Evolutionary conservation across 176 grass and related monocot species (phyloP).

Genomic region (Melocanna baccifera): DNA sequence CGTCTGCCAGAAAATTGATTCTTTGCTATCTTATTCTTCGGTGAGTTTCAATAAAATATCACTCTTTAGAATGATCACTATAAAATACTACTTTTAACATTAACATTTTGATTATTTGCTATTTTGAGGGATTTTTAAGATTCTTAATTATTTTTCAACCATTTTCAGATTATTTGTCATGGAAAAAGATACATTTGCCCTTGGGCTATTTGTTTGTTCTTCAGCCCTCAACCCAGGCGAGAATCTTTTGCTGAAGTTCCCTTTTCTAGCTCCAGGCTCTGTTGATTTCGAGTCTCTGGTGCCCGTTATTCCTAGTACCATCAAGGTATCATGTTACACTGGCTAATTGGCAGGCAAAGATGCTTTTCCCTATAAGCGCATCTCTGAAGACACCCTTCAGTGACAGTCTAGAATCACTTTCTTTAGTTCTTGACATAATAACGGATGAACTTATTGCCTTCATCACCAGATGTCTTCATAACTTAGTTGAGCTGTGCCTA

Average conservation of each 20-base stretch:
- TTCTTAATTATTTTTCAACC: too few relatives aligned
- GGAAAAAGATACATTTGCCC: too few relatives aligned
- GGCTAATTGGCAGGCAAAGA: slow-evolving; percentile 50
- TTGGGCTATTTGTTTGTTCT: too few relatives aligned
- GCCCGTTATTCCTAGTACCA: slow-evolving; percentile 46
- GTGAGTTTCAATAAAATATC: too few relatives aligned
- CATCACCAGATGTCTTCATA: slow-evolving; percentile 57
- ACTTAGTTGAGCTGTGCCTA: slow-evolving; percentile 73
- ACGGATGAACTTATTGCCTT: slow-evolving; percentile 61
- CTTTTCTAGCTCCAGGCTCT: slow-evolving; percentile 31
- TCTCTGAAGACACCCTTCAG: slow-evolving; percentile 26
- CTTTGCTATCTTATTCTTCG: too few relatives aligned
- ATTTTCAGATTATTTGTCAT: too few relatives aligned
- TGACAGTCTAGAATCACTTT: slow-evolving; percentile 58
- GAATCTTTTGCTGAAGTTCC: slow-evolving; percentile 75
- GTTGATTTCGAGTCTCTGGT: slow-evolving; percentile 39
- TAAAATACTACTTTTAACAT: too few relatives aligned
- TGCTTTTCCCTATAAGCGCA: slow-evolving; percentile 34
- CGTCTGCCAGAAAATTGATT: too few relatives aligned
- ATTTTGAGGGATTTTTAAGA: too few relatives aligned
- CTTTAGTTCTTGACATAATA: slow-evolving; percentile 78
- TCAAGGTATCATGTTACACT: slow-evolving; percentile 67
- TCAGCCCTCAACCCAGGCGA: too few relatives aligned
- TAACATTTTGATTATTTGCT: too few relatives aligned
- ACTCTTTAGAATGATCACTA: too few relatives aligned